Percentiles rank a stretch among this genome's conserved stretches.
Conservation (phyloP, 208 protist genomes). For the Angomonas desouzai region DNA sequence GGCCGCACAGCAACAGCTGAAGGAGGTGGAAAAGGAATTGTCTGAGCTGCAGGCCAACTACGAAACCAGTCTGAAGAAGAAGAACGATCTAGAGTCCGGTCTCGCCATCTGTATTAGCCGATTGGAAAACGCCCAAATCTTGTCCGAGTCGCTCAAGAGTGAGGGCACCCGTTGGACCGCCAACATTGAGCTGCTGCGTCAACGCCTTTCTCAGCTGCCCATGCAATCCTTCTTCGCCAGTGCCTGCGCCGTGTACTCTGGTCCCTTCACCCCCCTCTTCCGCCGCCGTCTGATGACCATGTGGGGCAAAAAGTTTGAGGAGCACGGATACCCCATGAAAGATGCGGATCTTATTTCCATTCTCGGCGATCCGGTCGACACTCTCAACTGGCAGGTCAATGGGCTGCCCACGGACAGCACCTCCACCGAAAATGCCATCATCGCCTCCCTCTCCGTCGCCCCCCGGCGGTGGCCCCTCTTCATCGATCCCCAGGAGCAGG, state of each 20-base stretch:
- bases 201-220: constrained; percentile 71
- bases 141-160: constrained; percentile 91
- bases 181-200: constrained; percentile 78
- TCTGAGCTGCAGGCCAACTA: constrained; percentile 83
- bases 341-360: constrained; percentile 45
- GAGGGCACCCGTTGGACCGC: constrained; percentile 94
- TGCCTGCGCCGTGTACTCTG: constrained; percentile 94
- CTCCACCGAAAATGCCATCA: constrained; percentile 96
- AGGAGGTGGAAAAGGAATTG: constrained; percentile 92
- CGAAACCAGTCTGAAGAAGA: constrained; percentile 81
- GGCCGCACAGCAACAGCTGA: constrained; percentile 85
- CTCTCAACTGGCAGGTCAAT: constrained; percentile 96
- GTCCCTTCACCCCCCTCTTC: constrained; percentile 93
- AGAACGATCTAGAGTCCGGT: constrained; percentile 88
- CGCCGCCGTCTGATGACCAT: constrained; percentile 77
- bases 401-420: constrained; percentile 95
- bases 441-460: constrained; percentile 73
- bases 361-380: constrained; percentile 93
- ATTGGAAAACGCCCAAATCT: constrained; percentile 92
- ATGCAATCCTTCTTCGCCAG: constrained; percentile 94
- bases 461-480: constrained; percentile 92
- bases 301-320: constrained; percentile 68
- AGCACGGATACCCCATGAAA: constrained; percentile 48
- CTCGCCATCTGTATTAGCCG: constrained; percentile 84
- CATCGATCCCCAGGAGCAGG: constrained; percentile 96